Evolutionary conservation across 805 yeast species (phyloP).

Genomic region (Clavispora carvajalis): DNA sequence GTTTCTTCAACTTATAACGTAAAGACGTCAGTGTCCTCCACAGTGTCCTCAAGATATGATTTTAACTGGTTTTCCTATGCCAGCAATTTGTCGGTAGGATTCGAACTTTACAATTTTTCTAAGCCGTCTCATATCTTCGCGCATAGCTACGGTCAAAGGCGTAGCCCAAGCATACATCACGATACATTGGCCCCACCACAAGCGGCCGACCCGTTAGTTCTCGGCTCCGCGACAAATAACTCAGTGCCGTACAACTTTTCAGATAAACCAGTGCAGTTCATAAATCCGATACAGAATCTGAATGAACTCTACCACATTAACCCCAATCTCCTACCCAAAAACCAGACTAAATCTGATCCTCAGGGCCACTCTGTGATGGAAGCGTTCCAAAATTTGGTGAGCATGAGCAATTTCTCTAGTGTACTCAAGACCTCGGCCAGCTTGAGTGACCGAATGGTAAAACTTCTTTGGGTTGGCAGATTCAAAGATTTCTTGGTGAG

Average conservation of each 20-base stretch:
- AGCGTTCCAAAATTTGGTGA: conserved; percentile 46
- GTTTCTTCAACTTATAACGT: conserved; percentile 84
- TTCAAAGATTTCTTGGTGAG: conserved; percentile 73
- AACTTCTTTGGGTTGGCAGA: conserved; percentile 83
- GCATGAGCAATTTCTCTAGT: conserved; percentile 54
- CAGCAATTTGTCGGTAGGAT: conserved; percentile 80
- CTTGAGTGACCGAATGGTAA: conserved; percentile 53
- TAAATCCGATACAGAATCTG: conserved; percentile 21
- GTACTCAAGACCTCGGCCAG: conserved; percentile 74
- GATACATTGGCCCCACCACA: conserved; percentile 10
- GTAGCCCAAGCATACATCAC: conserved; percentile 7
- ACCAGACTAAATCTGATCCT: conserved; percentile 10
- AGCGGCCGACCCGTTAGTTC: conserved; percentile 3
- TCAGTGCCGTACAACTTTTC: neutral
- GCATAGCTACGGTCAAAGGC: neutral
- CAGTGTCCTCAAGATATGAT: conserved; percentile 80
- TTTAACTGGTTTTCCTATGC: conserved; percentile 89
- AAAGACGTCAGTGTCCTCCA: conserved; percentile 66
- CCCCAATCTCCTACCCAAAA: conserved; percentile 13
- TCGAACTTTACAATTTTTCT: conserved; percentile 67
- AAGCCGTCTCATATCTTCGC: conserved; percentile 7
- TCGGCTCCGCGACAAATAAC: conserved; percentile 2
- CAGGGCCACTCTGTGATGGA: conserved; percentile 39
- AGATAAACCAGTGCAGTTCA: conserved; percentile 1
- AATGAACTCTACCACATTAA: conserved; percentile 25